Base-by-base conservation (phyloP, 2,329 filamentous ascomycete species). In the Lomentospora prolificans region DNA sequence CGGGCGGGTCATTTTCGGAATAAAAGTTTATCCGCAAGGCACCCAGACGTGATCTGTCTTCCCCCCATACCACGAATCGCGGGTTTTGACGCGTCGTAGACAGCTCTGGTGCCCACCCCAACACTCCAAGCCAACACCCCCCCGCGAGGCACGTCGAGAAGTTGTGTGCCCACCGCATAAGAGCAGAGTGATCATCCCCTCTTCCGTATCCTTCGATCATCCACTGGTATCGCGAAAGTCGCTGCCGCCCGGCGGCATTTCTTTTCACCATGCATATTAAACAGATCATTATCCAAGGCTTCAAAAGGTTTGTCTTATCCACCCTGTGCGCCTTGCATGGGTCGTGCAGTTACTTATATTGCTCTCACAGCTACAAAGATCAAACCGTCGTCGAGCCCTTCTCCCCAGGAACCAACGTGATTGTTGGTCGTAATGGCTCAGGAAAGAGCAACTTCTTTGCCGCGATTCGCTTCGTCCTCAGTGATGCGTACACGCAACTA, bases 371-470 rank as follows among this genome's bases (percentile, higher is more conserved):
- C 80, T 99, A 99, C 83, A 99, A 99, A 79, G 92, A 99, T 68
- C 95, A 99, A 71, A 97, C 90, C 54, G 89, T 96, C 69, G 96
- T 97, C 69, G 94, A 99, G 69, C 92, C 92, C 59, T 99, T 99
- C 73, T 97, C 92, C 48, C 86, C 92, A 55, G 95, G 95, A 66
- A 94, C 92, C 66, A 99, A 99, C 76, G 91, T 99, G 63, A 95
- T 99, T 65, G 94, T 99, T 66, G 94, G 94, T 63, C 92, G 94
- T 76, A 99, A 99, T 84, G 94, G 94, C 62, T 97, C 94, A 2
- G 94, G 94, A 67, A 99, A 99, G 80, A 96, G 90, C 71, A 99
- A 99, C 75, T 99, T 99, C 81, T 99, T 99, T 73, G 92, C 94
- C 53, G 94, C 94, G 48, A 96, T 99, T 71, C 90, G 94, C 57